Conservation (phyloP, 2,329 filamentous ascomycete genomes). For the Botrytis deweyae region DNA sequence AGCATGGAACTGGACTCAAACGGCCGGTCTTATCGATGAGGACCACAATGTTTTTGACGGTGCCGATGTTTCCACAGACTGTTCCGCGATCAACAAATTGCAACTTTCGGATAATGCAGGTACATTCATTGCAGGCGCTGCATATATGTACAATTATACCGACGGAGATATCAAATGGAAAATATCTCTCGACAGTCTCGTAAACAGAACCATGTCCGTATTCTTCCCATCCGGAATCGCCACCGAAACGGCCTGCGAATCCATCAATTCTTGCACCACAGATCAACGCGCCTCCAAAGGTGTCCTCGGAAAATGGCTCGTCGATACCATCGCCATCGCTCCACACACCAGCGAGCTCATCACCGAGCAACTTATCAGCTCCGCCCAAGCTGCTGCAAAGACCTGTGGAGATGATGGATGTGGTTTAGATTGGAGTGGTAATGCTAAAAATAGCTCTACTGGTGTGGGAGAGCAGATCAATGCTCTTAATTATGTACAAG, state of each 20-base stretch:
- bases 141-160: constrained; percentile 63
- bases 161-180: constrained; percentile 49
- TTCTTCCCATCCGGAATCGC: constrained; percentile 61
- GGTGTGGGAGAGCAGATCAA: constrained; percentile 52
- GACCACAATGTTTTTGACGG: constrained; percentile 65
- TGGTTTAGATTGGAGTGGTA: constrained; percentile 62
- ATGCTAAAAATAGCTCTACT: constrained; percentile 48
- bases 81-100: constrained; percentile 58
- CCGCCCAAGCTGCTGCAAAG: constrained; percentile 57
- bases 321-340: constrained; percentile 59
- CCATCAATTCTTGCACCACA: constrained; percentile 57
- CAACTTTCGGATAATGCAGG: constrained; percentile 69
- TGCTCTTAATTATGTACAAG: constrained; percentile 51
- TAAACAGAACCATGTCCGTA: constrained; percentile 48
- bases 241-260: constrained; percentile 67
- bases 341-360: constrained; percentile 57
- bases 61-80: constrained; percentile 54
- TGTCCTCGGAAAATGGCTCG: constrained; percentile 65
- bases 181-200: constrained; percentile 53
- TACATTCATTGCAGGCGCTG: constrained; percentile 60
- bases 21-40: constrained; percentile 58
- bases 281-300: constrained; percentile 76
- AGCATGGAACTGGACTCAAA: constrained; percentile 60
- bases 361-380: constrained; percentile 56
- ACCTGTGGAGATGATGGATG: constrained; percentile 65